A percentile compares a stretch with the other conserved stretches of the same genome.
Conservation (phyloP, 2,329 filamentous ascomycete genomes). For the Scedosporium boydii region DNA sequence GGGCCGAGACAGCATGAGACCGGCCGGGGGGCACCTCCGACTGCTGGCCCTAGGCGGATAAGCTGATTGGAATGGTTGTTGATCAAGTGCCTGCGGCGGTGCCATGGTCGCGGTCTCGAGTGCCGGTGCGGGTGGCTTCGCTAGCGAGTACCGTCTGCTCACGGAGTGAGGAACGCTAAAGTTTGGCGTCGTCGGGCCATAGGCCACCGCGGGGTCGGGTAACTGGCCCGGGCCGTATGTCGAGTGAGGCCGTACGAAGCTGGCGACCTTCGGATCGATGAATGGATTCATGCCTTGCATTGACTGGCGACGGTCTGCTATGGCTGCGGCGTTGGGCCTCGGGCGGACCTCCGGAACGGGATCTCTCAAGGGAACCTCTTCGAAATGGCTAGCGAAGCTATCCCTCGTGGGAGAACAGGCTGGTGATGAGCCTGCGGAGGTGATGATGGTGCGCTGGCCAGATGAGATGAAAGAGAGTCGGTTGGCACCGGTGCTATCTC, state of each 20-base stretch:
- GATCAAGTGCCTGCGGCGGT: constrained; percentile 12
- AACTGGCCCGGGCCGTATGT: constrained; percentile 3
- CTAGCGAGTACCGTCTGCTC: constrained; percentile 34
- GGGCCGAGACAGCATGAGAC: constrained; percentile 37
- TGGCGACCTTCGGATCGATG: constrained; percentile 26
- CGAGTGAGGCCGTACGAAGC: constrained; percentile 15
- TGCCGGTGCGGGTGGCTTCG: constrained; percentile 18
- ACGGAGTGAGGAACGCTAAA: constrained; percentile 42
- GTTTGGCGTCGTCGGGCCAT: constrained; percentile 29
- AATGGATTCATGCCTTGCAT: constrained; percentile 36
- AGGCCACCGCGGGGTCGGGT: constrained; percentile 11
- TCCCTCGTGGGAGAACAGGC: constrained; percentile 45
- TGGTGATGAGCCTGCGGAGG: constrained; percentile 49
- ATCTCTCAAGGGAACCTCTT: constrained; percentile 7
- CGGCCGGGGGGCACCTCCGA: constrained; percentile 28
- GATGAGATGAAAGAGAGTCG: constrained; percentile 52
- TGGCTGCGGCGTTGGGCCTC: constrained; percentile 43
- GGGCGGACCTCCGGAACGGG: constrained; percentile 26
- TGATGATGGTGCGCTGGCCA: constrained; percentile 49
- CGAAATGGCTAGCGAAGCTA: constrained; percentile 31
- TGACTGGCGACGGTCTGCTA: constrained; percentile 40
- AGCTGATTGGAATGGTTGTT: constrained; percentile 6
- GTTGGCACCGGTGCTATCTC: constrained; percentile 38
- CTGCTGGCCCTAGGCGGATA: constrained; percentile 10
- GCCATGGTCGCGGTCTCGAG: constrained; percentile 4